Percentiles rank a stretch among this genome's conserved stretches.
These are phyloP conservation scores for Taxillus chinensis DNA, from an alignment of 164 flowering plant genomes.

Conservation along the genomic window DNA sequence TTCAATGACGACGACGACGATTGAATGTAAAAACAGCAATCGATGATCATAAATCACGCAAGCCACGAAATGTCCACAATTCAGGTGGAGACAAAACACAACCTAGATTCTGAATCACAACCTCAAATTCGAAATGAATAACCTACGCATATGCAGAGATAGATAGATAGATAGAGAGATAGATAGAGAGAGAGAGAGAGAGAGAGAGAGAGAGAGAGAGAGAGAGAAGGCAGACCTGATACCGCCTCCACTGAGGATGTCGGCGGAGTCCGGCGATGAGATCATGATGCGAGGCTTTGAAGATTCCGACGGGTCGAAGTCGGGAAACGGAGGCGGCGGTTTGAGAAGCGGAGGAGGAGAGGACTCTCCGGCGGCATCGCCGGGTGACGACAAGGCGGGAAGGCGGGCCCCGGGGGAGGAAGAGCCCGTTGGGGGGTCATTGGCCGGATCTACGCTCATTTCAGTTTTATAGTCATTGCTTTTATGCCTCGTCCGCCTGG, in stretches of 20 bases:
- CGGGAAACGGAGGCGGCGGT: neutral
- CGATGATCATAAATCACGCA: too few relatives aligned
- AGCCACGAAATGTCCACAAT: too few relatives aligned
- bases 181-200: too few relatives aligned
- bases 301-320: neutral
- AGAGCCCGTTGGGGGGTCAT: conserved; percentile 7
- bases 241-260: conserved; percentile 56
- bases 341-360: neutral
- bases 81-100: too few relatives aligned
- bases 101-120: too few relatives aligned
- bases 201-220: neutral
- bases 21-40: too few relatives aligned
- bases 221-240: conserved; percentile 32
- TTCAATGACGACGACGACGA: too few relatives aligned
- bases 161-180: too few relatives aligned
- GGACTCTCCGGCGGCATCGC: conserved; percentile 12
- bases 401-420: neutral
- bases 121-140: too few relatives aligned
- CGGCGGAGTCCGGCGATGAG: conserved; percentile 26
- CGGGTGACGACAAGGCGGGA: conserved; percentile 8
- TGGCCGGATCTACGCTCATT: neutral
- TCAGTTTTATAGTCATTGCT: neutral
- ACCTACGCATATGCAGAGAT: neutral
- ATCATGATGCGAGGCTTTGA: conserved; percentile 8
- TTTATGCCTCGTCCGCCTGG: neutral